phyloP scores from a whole-genome alignment of 2,329 filamentous ascomycete genomes.

The Corinectria fuckeliana region DNA sequence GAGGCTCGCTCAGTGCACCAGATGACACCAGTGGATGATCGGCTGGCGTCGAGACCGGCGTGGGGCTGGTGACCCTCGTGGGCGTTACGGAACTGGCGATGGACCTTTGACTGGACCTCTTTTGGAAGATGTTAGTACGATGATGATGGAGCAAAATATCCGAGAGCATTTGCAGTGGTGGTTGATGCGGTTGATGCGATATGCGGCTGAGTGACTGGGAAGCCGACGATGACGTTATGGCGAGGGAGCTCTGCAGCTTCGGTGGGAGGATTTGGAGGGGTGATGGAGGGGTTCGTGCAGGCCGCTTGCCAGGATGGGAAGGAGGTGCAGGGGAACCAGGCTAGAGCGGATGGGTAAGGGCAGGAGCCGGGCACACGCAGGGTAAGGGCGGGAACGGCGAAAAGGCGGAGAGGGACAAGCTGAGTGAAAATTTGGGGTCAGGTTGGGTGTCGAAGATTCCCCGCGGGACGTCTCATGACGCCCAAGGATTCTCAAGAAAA shows the following conservation, averaged over 20 bases:
- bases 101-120: constrained; percentile 85
- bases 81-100: constrained; percentile 86
- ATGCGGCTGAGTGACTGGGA: constrained; percentile 1
- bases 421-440: constrained; percentile 5
- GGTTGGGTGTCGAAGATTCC: neutral
- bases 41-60: constrained; percentile 85
- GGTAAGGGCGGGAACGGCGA: constrained; percentile 4
- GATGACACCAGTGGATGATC: constrained; percentile 91
- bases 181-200: neutral
- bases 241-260: constrained; percentile 20
- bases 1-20: constrained; percentile 89
- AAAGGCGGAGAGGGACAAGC: constrained; percentile 19
- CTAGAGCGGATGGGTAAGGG: constrained; percentile 19
- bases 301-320: constrained; percentile 24
- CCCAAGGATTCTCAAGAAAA: neutral
- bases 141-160: constrained; percentile 19
- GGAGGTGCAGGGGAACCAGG: constrained; percentile 25
- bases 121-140: constrained; percentile 26
- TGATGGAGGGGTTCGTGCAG: constrained; percentile 28
- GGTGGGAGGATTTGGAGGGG: constrained; percentile 16
- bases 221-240: constrained; percentile 30
- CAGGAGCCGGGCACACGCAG: neutral
- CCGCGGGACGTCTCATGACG: neutral
- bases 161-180: neutral
- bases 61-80: constrained; percentile 92